phyloP scores from a whole-genome alignment of 345 rosid genomes.

The Eucalyptus polybractea region DNA sequence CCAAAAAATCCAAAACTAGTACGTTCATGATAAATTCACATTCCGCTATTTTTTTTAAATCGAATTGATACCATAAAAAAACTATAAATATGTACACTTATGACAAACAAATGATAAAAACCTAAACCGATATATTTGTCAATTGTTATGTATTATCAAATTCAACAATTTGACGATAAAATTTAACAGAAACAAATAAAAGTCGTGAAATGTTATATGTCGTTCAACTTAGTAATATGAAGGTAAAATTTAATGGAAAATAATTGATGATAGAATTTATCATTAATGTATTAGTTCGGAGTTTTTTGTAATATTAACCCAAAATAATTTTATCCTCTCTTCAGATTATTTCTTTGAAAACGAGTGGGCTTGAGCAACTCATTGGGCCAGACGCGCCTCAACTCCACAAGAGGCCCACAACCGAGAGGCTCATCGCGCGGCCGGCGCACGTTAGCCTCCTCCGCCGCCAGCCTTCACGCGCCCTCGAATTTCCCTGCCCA shows the following conservation, averaged over 20 bases:
- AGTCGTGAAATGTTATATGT: too few species aligned
- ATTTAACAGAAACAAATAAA: accelerated
- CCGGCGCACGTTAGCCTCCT: slow-evolving; percentile 4
- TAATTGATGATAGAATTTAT: accelerated
- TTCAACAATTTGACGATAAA: accelerated
- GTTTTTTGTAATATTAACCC: too few species aligned
- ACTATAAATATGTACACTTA: accelerated
- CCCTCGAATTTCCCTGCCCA: not conserved
- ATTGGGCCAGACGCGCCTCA: not conserved
- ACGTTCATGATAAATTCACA: too few species aligned
- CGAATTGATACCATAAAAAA: too few species aligned
- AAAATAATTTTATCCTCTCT: too few species aligned
- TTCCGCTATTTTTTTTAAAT: too few species aligned
- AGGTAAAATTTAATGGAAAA: too few species aligned
- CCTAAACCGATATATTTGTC: accelerated
- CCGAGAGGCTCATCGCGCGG: not conserved
- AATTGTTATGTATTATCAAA: accelerated
- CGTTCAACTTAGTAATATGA: too few species aligned
- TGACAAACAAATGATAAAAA: not conserved
- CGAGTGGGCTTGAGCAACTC: not conserved
- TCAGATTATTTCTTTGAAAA: not conserved
- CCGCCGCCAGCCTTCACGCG: not conserved
- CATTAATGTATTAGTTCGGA: accelerated
- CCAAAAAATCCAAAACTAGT: too few species aligned
- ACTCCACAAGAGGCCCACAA: too few species aligned